Evolutionary conservation across 176 grass and related monocot species (phyloP).

Genomic region (Typha latifolia): DNA sequence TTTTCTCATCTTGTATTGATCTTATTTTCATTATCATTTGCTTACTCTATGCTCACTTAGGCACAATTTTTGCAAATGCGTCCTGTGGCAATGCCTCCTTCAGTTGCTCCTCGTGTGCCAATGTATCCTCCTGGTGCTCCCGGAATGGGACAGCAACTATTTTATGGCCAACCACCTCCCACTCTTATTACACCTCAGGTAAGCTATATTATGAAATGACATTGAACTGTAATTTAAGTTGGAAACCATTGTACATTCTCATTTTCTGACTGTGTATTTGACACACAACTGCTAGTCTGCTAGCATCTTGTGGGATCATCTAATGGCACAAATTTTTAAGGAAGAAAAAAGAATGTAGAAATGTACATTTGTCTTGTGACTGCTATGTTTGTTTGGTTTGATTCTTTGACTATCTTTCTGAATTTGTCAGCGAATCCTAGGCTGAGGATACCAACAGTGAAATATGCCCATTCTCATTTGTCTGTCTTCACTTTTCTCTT

Average conservation of each 20-base stretch:
- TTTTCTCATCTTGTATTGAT: not conserved
- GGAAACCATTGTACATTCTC: not conserved
- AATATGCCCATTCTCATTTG: too few relatives aligned
- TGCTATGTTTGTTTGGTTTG: too few relatives aligned
- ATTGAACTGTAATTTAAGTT: not conserved
- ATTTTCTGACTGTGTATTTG: not conserved
- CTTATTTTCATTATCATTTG: not conserved
- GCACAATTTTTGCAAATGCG: conserved; percentile 77
- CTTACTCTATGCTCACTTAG: conserved; percentile 20
- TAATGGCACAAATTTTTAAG: too few relatives aligned
- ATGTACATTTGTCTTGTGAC: too few relatives aligned
- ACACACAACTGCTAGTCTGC: too few relatives aligned
- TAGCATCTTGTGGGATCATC: too few relatives aligned
- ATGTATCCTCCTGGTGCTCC: conserved; percentile 71
- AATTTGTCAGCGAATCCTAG: too few relatives aligned
- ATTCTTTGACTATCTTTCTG: too few relatives aligned
- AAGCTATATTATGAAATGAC: not conserved
- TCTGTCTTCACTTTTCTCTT: too few relatives aligned
- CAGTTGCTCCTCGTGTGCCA: conserved; percentile 71
- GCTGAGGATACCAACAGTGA: too few relatives aligned
- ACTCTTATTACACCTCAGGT: conserved; percentile 80
- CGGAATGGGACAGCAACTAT: conserved; percentile 76
- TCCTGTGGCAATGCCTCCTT: conserved; percentile 50
- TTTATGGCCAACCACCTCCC: conserved; percentile 81
- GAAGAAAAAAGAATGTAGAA: too few relatives aligned